These are phyloP conservation scores for Pichia cabralensis DNA, from an alignment of 805 yeast genomes.

Conservation along the genomic window DNA sequence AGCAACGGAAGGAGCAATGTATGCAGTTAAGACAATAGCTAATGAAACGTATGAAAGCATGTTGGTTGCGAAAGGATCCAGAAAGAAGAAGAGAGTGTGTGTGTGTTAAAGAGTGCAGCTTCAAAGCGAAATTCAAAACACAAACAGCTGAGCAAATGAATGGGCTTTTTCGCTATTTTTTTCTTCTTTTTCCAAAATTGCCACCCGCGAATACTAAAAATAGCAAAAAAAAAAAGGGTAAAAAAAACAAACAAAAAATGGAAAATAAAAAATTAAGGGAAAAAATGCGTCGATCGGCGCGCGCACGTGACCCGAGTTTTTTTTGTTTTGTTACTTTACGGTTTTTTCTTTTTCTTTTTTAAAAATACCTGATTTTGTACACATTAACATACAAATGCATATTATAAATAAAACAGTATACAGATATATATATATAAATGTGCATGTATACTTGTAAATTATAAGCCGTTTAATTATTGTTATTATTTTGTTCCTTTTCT, in stretches of 20 bases:
- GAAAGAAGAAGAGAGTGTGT: not conserved
- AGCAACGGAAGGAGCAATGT: conserved; percentile 35
- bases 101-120: too few species aligned
- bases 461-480: not conserved
- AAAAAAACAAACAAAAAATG: not conserved
- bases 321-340: not conserved
- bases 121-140: not conserved
- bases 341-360: not conserved
- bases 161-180: not conserved
- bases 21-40: conserved; percentile 28
- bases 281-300: not conserved
- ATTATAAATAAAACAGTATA: too few species aligned
- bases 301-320: too few species aligned
- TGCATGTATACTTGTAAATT: not conserved
- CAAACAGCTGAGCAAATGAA: not conserved
- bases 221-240: not conserved
- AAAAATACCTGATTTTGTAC: not conserved
- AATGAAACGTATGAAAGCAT: conserved; percentile 13
- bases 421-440: not conserved
- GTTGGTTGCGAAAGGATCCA: not conserved
- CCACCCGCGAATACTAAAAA: too few species aligned
- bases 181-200: not conserved
- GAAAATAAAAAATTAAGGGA: not conserved
- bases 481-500: not conserved
- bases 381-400: not conserved